Evolutionary conservation across 148 eudicot genomes (phyloP).

Genomic region (Arctostaphylos glauca): DNA sequence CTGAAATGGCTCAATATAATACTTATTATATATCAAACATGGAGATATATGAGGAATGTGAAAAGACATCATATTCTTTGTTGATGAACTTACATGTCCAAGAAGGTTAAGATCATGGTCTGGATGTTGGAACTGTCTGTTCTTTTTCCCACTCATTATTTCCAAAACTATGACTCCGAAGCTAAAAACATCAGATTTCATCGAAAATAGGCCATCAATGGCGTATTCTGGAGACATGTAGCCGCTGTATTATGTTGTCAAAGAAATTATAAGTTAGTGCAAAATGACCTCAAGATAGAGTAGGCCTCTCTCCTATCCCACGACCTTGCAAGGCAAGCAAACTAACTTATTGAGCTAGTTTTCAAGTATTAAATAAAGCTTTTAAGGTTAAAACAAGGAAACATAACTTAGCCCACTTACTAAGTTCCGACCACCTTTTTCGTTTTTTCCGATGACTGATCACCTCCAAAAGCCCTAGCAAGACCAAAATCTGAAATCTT

Average conservation of each 20-base stretch:
- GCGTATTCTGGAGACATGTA: constrained; percentile 20
- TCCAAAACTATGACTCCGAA: constrained; percentile 9
- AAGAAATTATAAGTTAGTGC: background rate
- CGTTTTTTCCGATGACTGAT: constrained; percentile 5
- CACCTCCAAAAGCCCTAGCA: background rate
- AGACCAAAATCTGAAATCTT: constrained; percentile 8
- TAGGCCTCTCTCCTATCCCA: background rate
- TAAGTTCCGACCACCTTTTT: constrained; percentile 10
- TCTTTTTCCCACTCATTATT: constrained; percentile 5
- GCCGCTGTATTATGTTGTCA: constrained; percentile 27
- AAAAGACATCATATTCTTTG: constrained; percentile 11
- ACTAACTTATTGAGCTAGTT: background rate
- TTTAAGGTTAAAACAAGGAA: background rate
- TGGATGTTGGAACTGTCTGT: background rate
- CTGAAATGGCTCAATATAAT: background rate
- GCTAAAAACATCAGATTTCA: constrained; percentile 2
- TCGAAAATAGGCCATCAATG: constrained; percentile 39
- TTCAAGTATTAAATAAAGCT: background rate
- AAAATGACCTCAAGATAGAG: background rate
- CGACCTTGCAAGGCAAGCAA: background rate
- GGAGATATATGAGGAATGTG: background rate
- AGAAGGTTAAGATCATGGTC: constrained; percentile 10
- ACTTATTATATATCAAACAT: background rate
- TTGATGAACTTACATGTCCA: constrained; percentile 10
- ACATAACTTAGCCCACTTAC: background rate